Base-by-base conservation (phyloP, 2,329 filamentous ascomycete genomes). In the Pestalotiopsis sp. region DNA sequence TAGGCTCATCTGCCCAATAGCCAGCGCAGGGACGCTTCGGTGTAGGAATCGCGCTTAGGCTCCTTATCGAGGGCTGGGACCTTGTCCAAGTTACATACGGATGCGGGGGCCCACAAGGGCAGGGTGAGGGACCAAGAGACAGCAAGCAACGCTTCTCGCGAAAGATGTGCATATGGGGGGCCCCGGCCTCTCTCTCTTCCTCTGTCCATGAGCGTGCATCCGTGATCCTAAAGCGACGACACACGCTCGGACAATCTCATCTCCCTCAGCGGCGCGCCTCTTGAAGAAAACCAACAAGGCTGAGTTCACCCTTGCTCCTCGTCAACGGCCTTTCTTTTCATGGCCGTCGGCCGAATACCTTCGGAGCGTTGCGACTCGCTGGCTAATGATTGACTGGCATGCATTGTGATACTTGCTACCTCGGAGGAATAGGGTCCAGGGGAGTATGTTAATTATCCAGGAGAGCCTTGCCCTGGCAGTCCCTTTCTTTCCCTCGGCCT, bases 161-260 rank as follows among this genome's bases (percentile, higher is more conserved):
- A 52, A 49, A n/a, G 45, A 52, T 52, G 45, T 52, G 45, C 45
- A 59, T 25, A 36, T 14, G 57, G 57, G 57, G 57, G 52, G 41
- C 41, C 45, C 45, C 45, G 45, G 45, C 45, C 45, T 52, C 31
- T 36, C 31, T n/a, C 45, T n/a, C 13, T 27, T 27, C 27, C 27
- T 14, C 41, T n/a, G n/a, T n/a, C 45, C 45, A 52, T 52, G 45
- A 52, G 45, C 45, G 23, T 36, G 57, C 59, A 20, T 39, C n/a
- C 5, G 4, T 20, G 23, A 36, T 39, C 11, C 31, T 17, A 36
- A 62, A 39, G 59, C 27, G 20, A 62, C 59, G 31, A 39, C 59
- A 62, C 27, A 62, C 59, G 59, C 59, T 62, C 27, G 31, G 59
- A 39, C 59, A 39, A 62, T 31, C 31, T 62, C 27, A 59, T 59